Conservation (phyloP, 441 rosid genomes). For the Populus hybrid region DNA sequence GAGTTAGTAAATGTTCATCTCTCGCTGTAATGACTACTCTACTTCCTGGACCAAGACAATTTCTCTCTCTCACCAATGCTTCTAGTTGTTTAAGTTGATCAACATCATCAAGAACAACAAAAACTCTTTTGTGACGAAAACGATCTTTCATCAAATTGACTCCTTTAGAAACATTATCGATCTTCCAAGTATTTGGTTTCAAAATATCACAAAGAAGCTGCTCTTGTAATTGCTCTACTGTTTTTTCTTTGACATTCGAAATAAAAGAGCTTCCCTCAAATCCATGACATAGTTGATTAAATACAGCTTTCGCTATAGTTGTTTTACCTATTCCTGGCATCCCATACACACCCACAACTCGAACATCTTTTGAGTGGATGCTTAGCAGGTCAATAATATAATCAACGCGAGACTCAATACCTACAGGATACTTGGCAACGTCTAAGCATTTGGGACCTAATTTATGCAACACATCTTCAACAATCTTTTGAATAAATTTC, state of each 20-base stretch:
- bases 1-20: constrained; percentile 13
- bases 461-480: not conserved
- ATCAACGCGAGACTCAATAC: not conserved
- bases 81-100: not conserved
- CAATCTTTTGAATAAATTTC: not conserved
- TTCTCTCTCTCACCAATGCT: constrained; percentile 4
- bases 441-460: not conserved
- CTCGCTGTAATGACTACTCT: not conserved
- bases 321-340: constrained; percentile 14
- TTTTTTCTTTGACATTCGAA: not conserved
- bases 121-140: not conserved
- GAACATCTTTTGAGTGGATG: not conserved
- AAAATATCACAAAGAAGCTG: not conserved
- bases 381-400: not conserved
- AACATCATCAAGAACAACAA: constrained; percentile 10
- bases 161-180: not conserved
- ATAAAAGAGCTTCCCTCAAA: constrained; percentile 11
- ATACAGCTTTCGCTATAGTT: constrained; percentile 9
- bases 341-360: constrained; percentile 2
- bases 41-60: not conserved
- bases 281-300: constrained; percentile 5
- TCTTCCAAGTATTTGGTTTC: too few species aligned
- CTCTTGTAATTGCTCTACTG: not conserved
- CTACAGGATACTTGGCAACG: constrained; percentile 1
- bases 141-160: constrained; percentile 10